Conservation (phyloP, 2,329 filamentous ascomycete genomes). For the Hysterium pulicare region DNA sequence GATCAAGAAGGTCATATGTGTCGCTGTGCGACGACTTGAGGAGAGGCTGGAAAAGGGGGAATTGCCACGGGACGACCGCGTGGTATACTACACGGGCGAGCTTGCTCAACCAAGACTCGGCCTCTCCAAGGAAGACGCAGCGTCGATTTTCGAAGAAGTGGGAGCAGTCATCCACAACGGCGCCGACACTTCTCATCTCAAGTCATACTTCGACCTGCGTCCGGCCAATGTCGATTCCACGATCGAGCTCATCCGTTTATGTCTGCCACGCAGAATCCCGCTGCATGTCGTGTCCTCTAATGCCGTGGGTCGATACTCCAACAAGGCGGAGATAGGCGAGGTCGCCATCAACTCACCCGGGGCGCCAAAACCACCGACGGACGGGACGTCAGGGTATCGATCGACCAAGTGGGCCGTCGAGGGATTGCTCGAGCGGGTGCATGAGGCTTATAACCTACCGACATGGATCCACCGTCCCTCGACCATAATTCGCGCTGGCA, state of each 20-base stretch:
- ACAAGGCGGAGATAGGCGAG: neutral
- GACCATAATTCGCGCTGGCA: neutral
- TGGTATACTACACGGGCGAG: conserved; percentile 28
- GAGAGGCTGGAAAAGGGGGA: too few relatives aligned
- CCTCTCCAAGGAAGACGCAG: conserved; percentile 26
- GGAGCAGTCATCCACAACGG: conserved; percentile 28
- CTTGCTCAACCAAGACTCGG: conserved; percentile 38
- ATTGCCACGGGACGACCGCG: too few relatives aligned
- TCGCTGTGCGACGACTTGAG: too few relatives aligned
- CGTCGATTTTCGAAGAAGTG: conserved; percentile 24
- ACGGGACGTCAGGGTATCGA: conserved; percentile 35
- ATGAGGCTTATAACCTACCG: neutral
- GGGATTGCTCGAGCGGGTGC: conserved; percentile 30
- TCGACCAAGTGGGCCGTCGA: conserved; percentile 42
- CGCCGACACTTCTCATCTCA: conserved; percentile 16
- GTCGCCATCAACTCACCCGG: conserved; percentile 1
- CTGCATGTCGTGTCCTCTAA: conserved; percentile 16
- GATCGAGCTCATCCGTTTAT: conserved; percentile 6
- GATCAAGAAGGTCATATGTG: conserved; percentile 7
- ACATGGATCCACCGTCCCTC: neutral
- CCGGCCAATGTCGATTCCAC: conserved; percentile 14
- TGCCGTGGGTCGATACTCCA: neutral
- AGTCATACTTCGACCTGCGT: conserved; percentile 16
- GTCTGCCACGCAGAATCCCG: conserved; percentile 8
- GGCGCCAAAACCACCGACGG: conserved; percentile 17